phyloP scores from a whole-genome alignment of 2,329 filamentous ascomycete genomes.

The Boeremia lycopersici region DNA sequence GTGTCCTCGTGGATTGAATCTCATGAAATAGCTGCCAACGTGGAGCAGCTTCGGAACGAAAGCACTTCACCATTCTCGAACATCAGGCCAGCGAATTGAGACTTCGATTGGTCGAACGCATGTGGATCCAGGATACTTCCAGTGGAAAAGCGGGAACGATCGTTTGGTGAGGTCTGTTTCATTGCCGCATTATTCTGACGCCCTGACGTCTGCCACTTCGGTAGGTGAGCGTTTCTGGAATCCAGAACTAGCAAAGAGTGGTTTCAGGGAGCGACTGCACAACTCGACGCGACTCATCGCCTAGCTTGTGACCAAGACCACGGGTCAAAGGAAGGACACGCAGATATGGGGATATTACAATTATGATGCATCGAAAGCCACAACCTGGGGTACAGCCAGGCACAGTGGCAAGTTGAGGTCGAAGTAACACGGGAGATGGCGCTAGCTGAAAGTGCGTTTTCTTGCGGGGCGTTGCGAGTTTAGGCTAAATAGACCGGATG shows the following conservation, averaged over 20 bases:
- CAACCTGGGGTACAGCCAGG: constrained; percentile 17
- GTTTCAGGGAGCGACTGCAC: constrained; percentile 29
- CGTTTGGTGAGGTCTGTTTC: constrained; percentile 34
- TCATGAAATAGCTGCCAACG: constrained; percentile 3
- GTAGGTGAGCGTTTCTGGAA: constrained; percentile 17
- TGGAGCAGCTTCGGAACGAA: constrained; percentile 14
- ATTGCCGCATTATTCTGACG: constrained; percentile 28
- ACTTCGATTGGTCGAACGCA: constrained; percentile 24
- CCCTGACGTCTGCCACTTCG: constrained; percentile 28
- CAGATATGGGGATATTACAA: background rate
- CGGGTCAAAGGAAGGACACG: constrained; percentile 30
- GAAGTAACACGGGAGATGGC: constrained; percentile 11
- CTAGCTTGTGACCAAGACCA: constrained; percentile 8
- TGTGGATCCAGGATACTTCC: constrained; percentile 11
- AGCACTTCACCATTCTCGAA: constrained; percentile 27
- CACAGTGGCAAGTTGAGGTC: constrained; percentile 12
- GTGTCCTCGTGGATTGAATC: constrained; percentile 5
- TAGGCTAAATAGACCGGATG: constrained; percentile 25
- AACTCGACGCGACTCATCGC: constrained; percentile 20
- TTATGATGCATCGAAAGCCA: constrained; percentile 9
- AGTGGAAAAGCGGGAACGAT: constrained; percentile 23
- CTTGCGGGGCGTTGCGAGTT: constrained; percentile 13
- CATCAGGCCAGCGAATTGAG: constrained; percentile 16
- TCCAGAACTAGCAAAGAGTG: constrained; percentile 17
- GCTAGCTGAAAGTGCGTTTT: constrained; percentile 7